Base-by-base conservation (phyloP, 202 grass and related monocot species). In the Tripidium arundinaceum region DNA sequence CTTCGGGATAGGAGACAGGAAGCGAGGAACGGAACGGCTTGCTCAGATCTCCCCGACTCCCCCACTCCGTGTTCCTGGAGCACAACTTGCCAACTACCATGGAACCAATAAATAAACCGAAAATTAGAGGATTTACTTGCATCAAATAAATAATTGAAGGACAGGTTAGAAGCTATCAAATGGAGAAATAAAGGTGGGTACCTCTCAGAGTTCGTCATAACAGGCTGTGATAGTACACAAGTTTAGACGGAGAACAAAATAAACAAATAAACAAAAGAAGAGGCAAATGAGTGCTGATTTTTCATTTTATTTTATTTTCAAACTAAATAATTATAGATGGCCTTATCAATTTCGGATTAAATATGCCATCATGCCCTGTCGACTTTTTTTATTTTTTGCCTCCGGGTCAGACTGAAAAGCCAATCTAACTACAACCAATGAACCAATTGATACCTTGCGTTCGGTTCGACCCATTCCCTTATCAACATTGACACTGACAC, bases 1-100 rank as follows among this genome's bases (percentile, higher is more conserved):
- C n/a, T n/a, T n/a, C n/a, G 6, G 28, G 45, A 73, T 21, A 22
- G 54, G 64, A 76, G 71, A 22, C 47, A 38, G 11, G 71, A 47
- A 58, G 62, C 10, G 54, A 46, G 76, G 82, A 81, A 42, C 77
- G 65, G 46, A 79, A 84, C 76, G 25, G 54, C 38, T 38, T 39
- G 13, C 18, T 50, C 67, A 89, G 78, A 89, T 85, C 65, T 73
- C 66, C 73, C 29, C 19, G 49, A 54, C 49, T 54, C 1, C 49
- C 19, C 43, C 0, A n/a, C 47, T 68, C 62, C 40, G 14, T 7
- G 62, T 3, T 29, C 36, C 64, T n/a, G 25, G 26, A 84, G 78
- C 73, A 88, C 76, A 60, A 47, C 82, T 84, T 8, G 82, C 66
- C 87, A 89, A 74, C 87, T 55, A 86, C 78, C 78, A 74, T 49